Evolutionary conservation across 768 basidiomycete genomes (phyloP), one percentile per base, ranked within the genome.

Genomic region (Dioszegia crocea): DNA sequence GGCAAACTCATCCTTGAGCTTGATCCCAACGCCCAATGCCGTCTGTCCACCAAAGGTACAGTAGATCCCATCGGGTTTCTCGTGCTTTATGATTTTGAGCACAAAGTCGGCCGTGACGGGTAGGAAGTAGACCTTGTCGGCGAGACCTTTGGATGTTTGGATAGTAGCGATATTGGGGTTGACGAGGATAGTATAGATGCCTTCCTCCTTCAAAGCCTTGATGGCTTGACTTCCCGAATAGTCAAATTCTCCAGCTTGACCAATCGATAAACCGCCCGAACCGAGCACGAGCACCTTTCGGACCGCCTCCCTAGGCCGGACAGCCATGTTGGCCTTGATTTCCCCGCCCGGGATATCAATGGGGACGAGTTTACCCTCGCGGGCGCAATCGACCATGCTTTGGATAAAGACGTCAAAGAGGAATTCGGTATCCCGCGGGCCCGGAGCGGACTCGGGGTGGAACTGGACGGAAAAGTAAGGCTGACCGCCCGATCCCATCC

Each of bases 91-190:
- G 79, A 99, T 88, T 80, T 93, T 96, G 76, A 88, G 87, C 57
- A 98, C 92, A 68, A 96, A 98, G 62, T 99, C 96, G 61, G 92
- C 90, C 12, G 90, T 98, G 57, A 98, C 96, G 45, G 96, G 96
- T 10, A 99, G 83, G 84, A 98, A 99, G 81, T 98, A 99, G 48
- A 99, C 94, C 78, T 98, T 98, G 82, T 99, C 96, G 23, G 96
- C 96, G 50, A 99, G 84, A 61, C 96, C 93, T 69, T 92, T 92
- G 47, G 91, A 93, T 0, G 92, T 96, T 44, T 92, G 92, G 67
- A 97, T 99, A 38, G 96, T 99, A 21, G 96, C 96, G 67, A 99
- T 99, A 79, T 99, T 99, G 26, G 96, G 94, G 79, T 98, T 98
- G 68, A 99, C 85, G 76, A 99, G 86, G 78, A 99, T 91, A 59